Evolutionary conservation across 306 rosid genomes (phyloP).

Genomic region (Styphnolobium japonicum): DNA sequence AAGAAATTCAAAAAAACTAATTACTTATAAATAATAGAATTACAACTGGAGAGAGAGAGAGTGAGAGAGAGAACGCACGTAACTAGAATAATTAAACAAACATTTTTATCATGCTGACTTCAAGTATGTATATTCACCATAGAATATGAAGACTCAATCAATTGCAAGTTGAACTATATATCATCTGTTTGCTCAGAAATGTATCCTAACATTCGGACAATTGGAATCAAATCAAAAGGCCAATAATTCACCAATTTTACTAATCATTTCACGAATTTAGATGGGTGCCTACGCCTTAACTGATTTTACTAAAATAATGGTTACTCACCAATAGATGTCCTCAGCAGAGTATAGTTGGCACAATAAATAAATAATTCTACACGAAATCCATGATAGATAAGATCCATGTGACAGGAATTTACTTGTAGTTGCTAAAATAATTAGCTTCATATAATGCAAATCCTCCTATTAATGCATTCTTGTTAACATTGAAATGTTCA

Average conservation of each 20-base stretch:
- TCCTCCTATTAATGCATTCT: conserved; percentile 3
- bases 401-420: conserved; percentile 6
- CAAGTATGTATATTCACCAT: background rate
- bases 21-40: no score
- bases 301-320: background rate
- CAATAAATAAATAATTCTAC: background rate
- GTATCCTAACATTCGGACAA: conserved; percentile 45
- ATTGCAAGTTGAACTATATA: background rate
- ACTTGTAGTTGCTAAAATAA: background rate
- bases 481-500: conserved; percentile 10
- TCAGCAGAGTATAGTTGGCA: background rate
- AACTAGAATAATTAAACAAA: no score
- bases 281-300: background rate
- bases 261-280: background rate
- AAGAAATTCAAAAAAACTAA: background rate
- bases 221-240: conserved; percentile 40
- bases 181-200: conserved; percentile 10
- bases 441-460: background rate
- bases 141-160: background rate
- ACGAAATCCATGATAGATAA: background rate
- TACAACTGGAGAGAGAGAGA: no score
- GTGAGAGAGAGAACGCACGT: no score
- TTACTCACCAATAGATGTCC: background rate
- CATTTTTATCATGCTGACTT: background rate
- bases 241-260: background rate